A percentile compares a stretch with the other conserved stretches of the same genome.
phyloP scores from a whole-genome alignment of 2,329 filamentous ascomycete species.

The Helicocarpus griseus region DNA sequence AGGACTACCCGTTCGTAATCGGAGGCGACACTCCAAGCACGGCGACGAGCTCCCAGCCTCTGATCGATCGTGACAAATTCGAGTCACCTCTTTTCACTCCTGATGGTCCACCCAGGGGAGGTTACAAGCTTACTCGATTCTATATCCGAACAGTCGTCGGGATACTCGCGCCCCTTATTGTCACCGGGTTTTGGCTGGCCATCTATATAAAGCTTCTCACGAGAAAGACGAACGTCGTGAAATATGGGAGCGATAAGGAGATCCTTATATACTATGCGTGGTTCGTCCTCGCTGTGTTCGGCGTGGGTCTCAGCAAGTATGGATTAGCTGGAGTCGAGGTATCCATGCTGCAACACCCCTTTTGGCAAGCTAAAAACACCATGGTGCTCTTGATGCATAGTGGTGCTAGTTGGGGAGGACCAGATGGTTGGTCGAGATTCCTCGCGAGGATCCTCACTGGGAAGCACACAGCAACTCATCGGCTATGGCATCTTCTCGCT shows the following conservation, averaged over 20 bases:
- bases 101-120: neutral
- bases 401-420: neutral
- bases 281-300: conserved; percentile 9
- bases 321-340: conserved; percentile 7
- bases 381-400: conserved; percentile 6
- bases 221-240: neutral
- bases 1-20: neutral
- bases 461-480: neutral
- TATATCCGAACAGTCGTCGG: neutral
- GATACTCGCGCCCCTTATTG: neutral
- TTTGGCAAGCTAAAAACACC: conserved; percentile 3
- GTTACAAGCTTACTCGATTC: neutral
- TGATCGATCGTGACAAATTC: neutral
- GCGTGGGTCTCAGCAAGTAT: conserved; percentile 5
- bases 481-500: conserved; percentile 2
- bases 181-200: neutral
- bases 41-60: conserved; percentile 1
- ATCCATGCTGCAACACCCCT: conserved; percentile 7
- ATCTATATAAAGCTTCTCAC: neutral
- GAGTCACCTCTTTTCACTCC: neutral
- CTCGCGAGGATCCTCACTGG: neutral
- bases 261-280: conserved; percentile 8
- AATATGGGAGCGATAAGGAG: conserved; percentile 3
- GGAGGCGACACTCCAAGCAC: neutral
- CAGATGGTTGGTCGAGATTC: neutral